Percentiles rank a stretch among this genome's conserved stretches.
These are phyloP conservation scores for Vicia sativa DNA, from an alignment of 306 rosid genomes.

Conservation along the genomic window DNA sequence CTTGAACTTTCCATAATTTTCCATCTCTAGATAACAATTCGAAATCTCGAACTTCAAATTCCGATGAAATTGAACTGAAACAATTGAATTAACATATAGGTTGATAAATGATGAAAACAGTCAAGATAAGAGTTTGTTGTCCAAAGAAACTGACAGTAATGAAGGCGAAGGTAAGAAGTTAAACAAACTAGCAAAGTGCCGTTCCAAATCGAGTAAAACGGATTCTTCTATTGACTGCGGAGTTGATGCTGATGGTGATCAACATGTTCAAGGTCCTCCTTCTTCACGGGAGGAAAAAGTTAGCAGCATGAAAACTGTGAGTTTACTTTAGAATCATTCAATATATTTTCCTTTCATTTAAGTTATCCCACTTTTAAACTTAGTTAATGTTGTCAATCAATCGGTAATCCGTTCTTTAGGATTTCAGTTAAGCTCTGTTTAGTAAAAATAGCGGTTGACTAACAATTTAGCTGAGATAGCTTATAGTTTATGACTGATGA, in stretches of 20 bases:
- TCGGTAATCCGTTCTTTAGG: background rate
- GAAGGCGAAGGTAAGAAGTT: constrained; percentile 71
- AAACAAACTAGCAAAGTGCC: constrained; percentile 67
- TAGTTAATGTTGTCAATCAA: background rate
- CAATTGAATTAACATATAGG: constrained; percentile 43
- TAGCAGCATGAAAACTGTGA: constrained; percentile 97
- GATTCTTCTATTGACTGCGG: constrained; percentile 74
- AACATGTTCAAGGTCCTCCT: constrained; percentile 75
- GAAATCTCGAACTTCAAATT: background rate
- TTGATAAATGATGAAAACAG: constrained; percentile 57
- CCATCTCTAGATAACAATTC: background rate
- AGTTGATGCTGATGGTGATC: constrained; percentile 80
- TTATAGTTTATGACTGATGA: too few species aligned
- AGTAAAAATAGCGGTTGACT: too few species aligned
- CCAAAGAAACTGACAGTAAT: constrained; percentile 55
- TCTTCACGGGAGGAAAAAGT: constrained; percentile 94
- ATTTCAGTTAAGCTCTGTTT: too few species aligned
- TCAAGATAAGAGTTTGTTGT: constrained; percentile 61
- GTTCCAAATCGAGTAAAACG: constrained; percentile 69
- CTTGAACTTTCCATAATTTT: background rate
- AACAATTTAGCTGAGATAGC: too few species aligned
- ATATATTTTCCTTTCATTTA: background rate
- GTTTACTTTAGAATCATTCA: constrained; percentile 34
- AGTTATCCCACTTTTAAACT: constrained; percentile 24
- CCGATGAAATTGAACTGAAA: background rate